phyloP scores from a whole-genome alignment of 345 rosid genomes.

The Linum tenue region DNA sequence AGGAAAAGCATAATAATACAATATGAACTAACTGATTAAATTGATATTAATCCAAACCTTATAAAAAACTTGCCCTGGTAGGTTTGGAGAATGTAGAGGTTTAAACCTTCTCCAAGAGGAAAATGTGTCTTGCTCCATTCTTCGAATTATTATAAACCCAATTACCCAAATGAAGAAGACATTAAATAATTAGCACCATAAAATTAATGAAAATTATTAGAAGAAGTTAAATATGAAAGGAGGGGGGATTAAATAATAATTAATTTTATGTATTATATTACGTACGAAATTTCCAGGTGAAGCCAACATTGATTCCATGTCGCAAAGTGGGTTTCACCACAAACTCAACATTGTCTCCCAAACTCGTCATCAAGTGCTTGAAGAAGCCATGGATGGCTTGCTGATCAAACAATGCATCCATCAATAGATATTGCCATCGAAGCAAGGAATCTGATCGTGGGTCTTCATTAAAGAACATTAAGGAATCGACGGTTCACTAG shows the following conservation, averaged over 20 bases:
- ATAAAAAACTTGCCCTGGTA: slow-evolving; percentile 60
- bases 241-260: not conserved
- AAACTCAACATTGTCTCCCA: slow-evolving; percentile 51
- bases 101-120: slow-evolving; percentile 68
- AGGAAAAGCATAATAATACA: not conserved
- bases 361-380: slow-evolving; percentile 30
- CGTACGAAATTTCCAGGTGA: slow-evolving; percentile 58
- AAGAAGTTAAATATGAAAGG: not conserved
- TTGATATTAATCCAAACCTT: slow-evolving; percentile 27
- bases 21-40: no score
- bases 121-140: slow-evolving; percentile 53
- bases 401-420: slow-evolving; percentile 24
- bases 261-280: not conserved
- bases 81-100: slow-evolving; percentile 52
- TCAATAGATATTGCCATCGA: no score
- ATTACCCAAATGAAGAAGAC: no score
- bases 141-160: slow-evolving; percentile 13
- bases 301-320: slow-evolving; percentile 60
- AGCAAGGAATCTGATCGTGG: no score
- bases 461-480: no score
- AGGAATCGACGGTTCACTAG: no score
- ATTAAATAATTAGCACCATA: no score
- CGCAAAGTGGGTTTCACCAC: slow-evolving; percentile 44
- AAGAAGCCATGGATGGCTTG: slow-evolving; percentile 59
- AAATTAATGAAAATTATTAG: not conserved